Conservation (phyloP, 495 filamentous ascomycete species). For the Cercophora samala region DNA sequence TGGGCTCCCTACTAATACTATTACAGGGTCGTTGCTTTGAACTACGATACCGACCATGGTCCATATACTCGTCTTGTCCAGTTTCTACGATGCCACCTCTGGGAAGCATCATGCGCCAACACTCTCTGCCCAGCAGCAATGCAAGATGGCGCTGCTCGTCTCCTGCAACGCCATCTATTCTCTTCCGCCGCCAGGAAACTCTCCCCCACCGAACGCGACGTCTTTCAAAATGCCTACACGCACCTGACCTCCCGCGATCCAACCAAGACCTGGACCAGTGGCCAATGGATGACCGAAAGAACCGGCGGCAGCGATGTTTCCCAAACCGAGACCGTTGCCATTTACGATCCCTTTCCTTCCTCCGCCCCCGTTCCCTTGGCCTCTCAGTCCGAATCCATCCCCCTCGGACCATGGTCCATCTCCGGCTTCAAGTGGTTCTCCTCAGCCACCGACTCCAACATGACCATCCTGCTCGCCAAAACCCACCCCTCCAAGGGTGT, state of each 20-base stretch:
- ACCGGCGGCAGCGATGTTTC: slow-evolving; percentile 70
- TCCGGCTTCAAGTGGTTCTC: slow-evolving; percentile 78
- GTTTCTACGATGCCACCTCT: slow-evolving; percentile 60
- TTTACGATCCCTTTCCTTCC: slow-evolving; percentile 24
- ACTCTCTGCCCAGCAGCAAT: slow-evolving; percentile 67
- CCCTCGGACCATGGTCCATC: slow-evolving; percentile 59
- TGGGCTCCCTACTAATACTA: slow-evolving; percentile 36
- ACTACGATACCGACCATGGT: slow-evolving; percentile 48
- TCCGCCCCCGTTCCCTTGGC: slow-evolving; percentile 21
- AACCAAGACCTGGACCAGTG: slow-evolving; percentile 63
- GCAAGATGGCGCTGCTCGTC: slow-evolving; percentile 65
- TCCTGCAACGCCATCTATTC: slow-evolving; percentile 54
- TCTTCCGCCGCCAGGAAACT: slow-evolving; percentile 13
- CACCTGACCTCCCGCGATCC: slow-evolving; percentile 55
- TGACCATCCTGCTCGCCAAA: slow-evolving; percentile 68
- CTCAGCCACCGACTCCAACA: slow-evolving; percentile 67
- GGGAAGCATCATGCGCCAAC: slow-evolving; percentile 57
- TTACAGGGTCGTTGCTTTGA: slow-evolving; percentile 45
- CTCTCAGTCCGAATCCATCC: slow-evolving; percentile 33
- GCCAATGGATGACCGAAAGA: slow-evolving; percentile 88
- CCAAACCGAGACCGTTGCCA: slow-evolving; percentile 64
- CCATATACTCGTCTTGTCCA: slow-evolving; percentile 52
- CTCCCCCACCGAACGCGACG: slow-evolving; percentile 22
- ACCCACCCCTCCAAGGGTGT: slow-evolving; percentile 51
- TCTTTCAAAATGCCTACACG: slow-evolving; percentile 52